Evolutionary conservation across 2,329 filamentous ascomycete species (phyloP), one percentile per base, ranked within the genome.

Genomic region (Alternaria sp.): DNA sequence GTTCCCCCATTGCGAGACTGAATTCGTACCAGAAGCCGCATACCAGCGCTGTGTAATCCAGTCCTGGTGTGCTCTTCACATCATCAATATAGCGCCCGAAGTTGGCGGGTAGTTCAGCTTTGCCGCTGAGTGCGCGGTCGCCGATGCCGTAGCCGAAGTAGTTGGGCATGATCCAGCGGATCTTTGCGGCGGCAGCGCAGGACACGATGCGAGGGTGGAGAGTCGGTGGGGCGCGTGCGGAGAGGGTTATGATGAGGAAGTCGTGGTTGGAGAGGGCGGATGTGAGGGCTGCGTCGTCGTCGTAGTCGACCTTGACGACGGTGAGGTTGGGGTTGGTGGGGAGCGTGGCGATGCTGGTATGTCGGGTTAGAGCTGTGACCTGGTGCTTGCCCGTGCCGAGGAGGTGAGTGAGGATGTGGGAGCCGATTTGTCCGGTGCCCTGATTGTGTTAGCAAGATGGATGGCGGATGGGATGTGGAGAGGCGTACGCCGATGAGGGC

Each of bases 1-100:
- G 61, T 25, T 68, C 61, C 5, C 73, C 67, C 36, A 74, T 26
- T 1, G 70, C 69, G 2, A 82, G 67, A 51, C 74, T 78, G 61
- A 73, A 82, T 56, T 82, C 81, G 60, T 81, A 82, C 80, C 80
- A 81, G 28, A 76, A 77, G 0, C 74, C 69, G 36, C 71, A 76
- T 3, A 43, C 52, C 2, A 71, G 44, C 1, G 67, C 65, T 11
- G 69, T 30, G 19, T 62, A 69, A 12, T 40, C 49, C 1, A 62
- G 23, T 9, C 58, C 60, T 3, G 61, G 56, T 0, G 45, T 44
- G 12, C 54, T 61, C 9, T 53, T 36, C 11, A 68, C 64, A 12
- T 70, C 68, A 7, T 62, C 52, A 11, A 68, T 57, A n/a, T 0
- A 40, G 3, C 36, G 36, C 36, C 11, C 36, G n/a, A 40, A 40